Conservation (phyloP, 257 asterid species). For the Ophiorrhiza pumila region DNA sequence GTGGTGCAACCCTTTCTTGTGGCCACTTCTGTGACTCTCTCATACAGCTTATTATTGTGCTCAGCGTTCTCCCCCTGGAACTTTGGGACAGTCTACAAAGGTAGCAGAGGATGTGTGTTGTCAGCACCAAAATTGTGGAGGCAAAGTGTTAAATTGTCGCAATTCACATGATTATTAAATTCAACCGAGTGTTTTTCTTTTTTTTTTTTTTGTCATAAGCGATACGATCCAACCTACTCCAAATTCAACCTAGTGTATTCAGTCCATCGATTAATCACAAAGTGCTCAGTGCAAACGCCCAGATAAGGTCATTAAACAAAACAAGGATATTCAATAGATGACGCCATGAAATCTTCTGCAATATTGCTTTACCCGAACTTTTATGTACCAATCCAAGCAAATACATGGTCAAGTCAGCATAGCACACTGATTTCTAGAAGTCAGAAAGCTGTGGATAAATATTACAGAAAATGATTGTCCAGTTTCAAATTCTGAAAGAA, state of each 20-base stretch:
- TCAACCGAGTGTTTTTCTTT: no score
- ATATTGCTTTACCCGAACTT: not conserved
- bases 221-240: not conserved
- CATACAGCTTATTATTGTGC: constrained; percentile 25
- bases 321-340: not conserved
- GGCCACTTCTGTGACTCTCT: constrained; percentile 27
- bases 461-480: not conserved
- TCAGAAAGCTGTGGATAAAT: not conserved
- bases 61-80: constrained; percentile 22
- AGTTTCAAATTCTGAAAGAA: not conserved
- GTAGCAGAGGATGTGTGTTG: not conserved
- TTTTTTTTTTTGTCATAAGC: no score
- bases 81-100: constrained; percentile 18
- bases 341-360: no score
- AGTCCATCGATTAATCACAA: not conserved
- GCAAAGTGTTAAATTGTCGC: no score
- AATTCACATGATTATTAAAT: no score
- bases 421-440: no score
- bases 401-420: not conserved
- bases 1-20: constrained; percentile 28
- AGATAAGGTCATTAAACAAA: not conserved
- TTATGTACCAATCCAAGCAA: not conserved
- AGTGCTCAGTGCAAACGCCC: not conserved
- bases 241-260: not conserved
- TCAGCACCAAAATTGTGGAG: not conserved